Conservation (phyloP, 2,329 filamentous ascomycete genomes). For the Scortechinia acanthostroma region DNA sequence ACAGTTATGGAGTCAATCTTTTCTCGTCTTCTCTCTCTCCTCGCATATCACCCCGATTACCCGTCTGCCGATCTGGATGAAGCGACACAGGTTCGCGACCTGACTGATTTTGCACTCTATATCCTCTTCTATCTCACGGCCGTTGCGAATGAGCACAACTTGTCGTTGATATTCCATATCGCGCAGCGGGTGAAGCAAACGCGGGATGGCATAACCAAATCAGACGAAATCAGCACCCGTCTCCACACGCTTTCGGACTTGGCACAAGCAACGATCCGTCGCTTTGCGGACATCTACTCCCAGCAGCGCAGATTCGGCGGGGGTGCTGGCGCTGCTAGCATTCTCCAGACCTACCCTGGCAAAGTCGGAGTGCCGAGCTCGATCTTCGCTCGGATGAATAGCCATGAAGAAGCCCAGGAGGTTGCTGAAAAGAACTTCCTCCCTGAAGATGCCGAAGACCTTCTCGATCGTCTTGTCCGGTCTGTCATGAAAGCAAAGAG, state of each 20-base stretch:
- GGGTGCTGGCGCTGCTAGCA: constrained; percentile 9
- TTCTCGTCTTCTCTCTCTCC: constrained; percentile 49
- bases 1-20: constrained; percentile 50
- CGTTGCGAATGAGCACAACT: constrained; percentile 53
- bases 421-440: constrained; percentile 55
- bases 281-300: constrained; percentile 49
- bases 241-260: constrained; percentile 58
- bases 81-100: constrained; percentile 21
- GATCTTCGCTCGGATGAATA: constrained; percentile 45
- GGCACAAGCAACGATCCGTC: constrained; percentile 50
- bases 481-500: constrained; percentile 37
- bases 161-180: constrained; percentile 55
- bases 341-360: constrained; percentile 49
- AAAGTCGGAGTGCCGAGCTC: constrained; percentile 48
- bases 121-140: constrained; percentile 56
- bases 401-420: constrained; percentile 47
- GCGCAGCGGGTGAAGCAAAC: constrained; percentile 56
- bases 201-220: constrained; percentile 42
- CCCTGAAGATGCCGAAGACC: constrained; percentile 45
- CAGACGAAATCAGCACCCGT: constrained; percentile 26
- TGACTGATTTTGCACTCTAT: constrained; percentile 51
- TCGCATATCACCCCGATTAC: constrained; percentile 60
- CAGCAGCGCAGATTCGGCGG: constrained; percentile 20
- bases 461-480: constrained; percentile 47
- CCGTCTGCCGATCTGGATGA: not conserved